Evolutionary conservation across 768 basidiomycete genomes (phyloP), one percentile per base, ranked within the genome.

Genomic region (Podaxis sp.): DNA sequence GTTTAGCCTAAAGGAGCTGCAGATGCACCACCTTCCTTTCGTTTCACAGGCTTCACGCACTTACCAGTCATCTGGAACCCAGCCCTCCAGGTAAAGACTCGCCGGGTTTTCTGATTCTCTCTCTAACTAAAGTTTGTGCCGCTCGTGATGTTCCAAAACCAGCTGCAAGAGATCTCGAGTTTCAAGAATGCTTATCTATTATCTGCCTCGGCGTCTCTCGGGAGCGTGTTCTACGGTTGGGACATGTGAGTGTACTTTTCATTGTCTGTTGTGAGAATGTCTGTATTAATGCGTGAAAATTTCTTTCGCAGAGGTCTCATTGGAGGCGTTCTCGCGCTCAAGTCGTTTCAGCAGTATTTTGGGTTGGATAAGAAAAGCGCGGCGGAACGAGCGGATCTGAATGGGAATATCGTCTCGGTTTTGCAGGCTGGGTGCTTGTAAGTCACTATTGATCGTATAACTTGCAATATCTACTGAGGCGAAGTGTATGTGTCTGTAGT

Each of bases 391-490:
- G 81, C 82, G 22, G 69, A 78, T 58, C 62, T 85, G 28, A 75
- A 73, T 40, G 84, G 83, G 4, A 82, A 84, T 63, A 81, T 85
- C 28, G 84, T 84, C n/a, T 74, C 83, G 0, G 73, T 82, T 30
- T 67, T 84, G 26, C 83, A 84, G 61, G 80, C 74, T 2, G 81
- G 82, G 3, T 80, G 77, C 60, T 79, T 82, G 82, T 83, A 66
- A 66, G 82, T 68, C 30, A 15, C 30, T 26, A n/a, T 13, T 8
- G 8, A n/a, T 37, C 33, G 2, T 1, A 22, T 12, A 3, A 56
- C 2, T 20, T 12, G 10, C 54, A 12, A 8, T 46, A n/a, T 17
- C 44, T 4, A 17, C 44, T 46, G n/a, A 46, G n/a, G n/a, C 15
- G 17, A 20, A 46, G 20, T 2, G 20, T n/a, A 41, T 17, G 20